Evolutionary conservation across 2,329 filamentous ascomycete species (phyloP).

Genomic region (Colletotrichum sp.): DNA sequence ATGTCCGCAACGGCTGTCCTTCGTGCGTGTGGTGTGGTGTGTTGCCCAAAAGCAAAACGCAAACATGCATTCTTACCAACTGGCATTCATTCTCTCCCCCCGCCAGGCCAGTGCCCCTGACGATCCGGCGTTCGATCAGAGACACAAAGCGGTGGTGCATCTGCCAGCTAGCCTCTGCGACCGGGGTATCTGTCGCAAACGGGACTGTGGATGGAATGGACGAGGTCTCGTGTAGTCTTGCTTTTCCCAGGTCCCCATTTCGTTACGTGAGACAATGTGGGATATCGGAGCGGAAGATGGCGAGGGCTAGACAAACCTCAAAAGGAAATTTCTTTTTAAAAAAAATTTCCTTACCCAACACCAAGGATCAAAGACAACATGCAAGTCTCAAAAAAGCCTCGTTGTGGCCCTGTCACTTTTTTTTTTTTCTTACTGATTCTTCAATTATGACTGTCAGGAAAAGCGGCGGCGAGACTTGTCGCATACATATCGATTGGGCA

Average conservation of each 20-base stretch:
- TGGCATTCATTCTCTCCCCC: background rate
- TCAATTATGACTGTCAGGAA: background rate
- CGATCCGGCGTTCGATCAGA: slow-evolving; percentile 7
- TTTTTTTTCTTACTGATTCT: background rate
- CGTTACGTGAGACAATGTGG: background rate
- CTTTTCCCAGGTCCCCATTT: background rate
- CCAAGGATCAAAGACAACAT: background rate
- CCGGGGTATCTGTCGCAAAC: slow-evolving; percentile 1
- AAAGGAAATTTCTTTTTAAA: no score
- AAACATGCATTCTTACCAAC: background rate
- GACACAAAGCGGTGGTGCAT: slow-evolving; percentile 5
- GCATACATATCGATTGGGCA: background rate
- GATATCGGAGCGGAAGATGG: background rate
- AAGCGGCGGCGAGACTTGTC: background rate
- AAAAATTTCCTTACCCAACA: background rate
- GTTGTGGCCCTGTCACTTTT: background rate
- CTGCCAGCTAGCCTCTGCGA: slow-evolving; percentile 3
- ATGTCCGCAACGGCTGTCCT: background rate
- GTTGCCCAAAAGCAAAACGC: background rate
- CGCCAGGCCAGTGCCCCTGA: background rate
- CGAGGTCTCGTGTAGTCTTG: background rate
- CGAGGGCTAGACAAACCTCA: background rate
- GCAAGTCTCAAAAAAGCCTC: background rate
- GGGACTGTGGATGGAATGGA: background rate
- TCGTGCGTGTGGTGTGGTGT: no score